Percentiles rank a stretch among this genome's conserved stretches.
Conservation (phyloP, 129 eudicot species). For the Lonicera japonica region DNA sequence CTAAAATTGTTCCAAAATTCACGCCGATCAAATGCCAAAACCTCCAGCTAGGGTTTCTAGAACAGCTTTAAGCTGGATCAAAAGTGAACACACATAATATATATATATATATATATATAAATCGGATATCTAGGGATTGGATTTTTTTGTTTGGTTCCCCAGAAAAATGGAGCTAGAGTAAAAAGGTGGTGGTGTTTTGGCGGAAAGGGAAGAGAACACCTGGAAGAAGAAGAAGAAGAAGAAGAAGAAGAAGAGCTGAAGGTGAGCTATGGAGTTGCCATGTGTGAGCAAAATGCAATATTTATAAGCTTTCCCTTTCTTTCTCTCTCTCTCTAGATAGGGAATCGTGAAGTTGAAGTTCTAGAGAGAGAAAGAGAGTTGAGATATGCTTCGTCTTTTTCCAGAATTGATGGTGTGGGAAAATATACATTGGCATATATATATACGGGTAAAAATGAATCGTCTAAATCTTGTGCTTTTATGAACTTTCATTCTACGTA, state of each 20-base stretch:
- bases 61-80: too few species aligned
- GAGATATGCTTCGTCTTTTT: not conserved
- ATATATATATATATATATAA: too few species aligned
- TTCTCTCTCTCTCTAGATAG: not conserved
- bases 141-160: not conserved
- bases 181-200: too few species aligned
- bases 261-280: not conserved
- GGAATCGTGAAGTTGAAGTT: not conserved
- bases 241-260: slow-evolving; percentile 8
- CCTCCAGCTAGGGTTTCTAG: slow-evolving; percentile 1
- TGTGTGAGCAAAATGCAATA: not conserved
- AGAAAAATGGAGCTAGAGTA: not conserved
- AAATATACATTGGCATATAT: too few species aligned
- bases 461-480: too few species aligned
- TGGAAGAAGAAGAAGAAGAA: too few species aligned
- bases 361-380: not conserved
- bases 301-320: too few species aligned
- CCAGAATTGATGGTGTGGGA: not conserved
- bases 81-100: too few species aligned
- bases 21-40: not conserved
- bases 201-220: not conserved
- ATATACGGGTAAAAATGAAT: too few species aligned
- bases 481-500: too few species aligned
- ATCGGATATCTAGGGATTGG: not conserved
- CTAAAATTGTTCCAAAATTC: not conserved